Conservation (phyloP, 305 asterid species). For the Rubia peregrina region DNA sequence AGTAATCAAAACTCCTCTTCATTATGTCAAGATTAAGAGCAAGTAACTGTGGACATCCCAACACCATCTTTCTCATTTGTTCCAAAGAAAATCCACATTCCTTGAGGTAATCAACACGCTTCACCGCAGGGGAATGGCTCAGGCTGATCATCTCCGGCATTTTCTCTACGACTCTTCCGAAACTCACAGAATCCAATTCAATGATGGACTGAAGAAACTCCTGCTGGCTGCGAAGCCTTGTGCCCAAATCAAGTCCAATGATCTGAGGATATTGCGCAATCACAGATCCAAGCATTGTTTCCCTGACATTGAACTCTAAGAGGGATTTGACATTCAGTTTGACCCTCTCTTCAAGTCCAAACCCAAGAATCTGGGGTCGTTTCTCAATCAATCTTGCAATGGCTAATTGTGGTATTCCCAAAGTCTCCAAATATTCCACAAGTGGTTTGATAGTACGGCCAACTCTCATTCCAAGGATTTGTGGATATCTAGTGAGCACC, state of each 20-base stretch:
- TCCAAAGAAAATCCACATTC: conserved; percentile 56
- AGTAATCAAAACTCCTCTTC: conserved; percentile 62
- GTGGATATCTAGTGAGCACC: conserved; percentile 65
- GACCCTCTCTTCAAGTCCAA: conserved; percentile 64
- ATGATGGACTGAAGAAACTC: conserved; percentile 45
- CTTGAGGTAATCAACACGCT: conserved; percentile 62
- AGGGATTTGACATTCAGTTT: conserved; percentile 62
- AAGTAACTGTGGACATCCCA: conserved; percentile 84
- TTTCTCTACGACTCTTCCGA: conserved; percentile 69
- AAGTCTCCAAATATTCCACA: conserved; percentile 66
- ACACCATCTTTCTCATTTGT: conserved; percentile 68
- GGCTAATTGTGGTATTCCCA: conserved; percentile 77
- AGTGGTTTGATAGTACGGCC: conserved; percentile 93
- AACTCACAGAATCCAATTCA: conserved; percentile 50
- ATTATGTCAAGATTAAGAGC: conserved; percentile 78
- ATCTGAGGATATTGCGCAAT: conserved; percentile 85
- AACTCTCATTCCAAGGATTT: conserved; percentile 90
- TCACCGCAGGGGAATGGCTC: conserved; percentile 47
- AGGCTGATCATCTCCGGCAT: conserved; percentile 88
- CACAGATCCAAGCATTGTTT: conserved; percentile 52
- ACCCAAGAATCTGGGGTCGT: conserved; percentile 81
- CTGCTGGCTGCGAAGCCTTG: conserved; percentile 43
- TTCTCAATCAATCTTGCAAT: conserved; percentile 81
- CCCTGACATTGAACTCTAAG: conserved; percentile 52
- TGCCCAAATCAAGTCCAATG: conserved; percentile 56